phyloP scores from a whole-genome alignment of 1,284 basidiomycete species.

The Boletus subluridellus region DNA sequence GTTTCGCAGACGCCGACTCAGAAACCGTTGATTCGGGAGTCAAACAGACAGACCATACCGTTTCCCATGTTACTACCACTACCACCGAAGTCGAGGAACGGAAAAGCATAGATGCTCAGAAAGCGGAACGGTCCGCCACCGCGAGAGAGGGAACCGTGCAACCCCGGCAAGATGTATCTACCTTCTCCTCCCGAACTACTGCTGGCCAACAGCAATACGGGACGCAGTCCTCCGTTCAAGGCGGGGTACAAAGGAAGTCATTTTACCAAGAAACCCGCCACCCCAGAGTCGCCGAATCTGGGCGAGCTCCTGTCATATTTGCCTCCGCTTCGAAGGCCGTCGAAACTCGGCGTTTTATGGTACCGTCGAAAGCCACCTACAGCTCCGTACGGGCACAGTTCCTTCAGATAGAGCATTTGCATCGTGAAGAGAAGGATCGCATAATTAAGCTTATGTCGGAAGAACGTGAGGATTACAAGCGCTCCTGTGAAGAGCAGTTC shows the following conservation, averaged over 20 bases:
- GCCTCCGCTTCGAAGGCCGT: background rate
- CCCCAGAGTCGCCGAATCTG: background rate
- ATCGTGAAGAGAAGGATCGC: slow-evolving; percentile 8
- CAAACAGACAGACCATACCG: too few species aligned
- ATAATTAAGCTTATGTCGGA: background rate
- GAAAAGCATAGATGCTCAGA: too few species aligned
- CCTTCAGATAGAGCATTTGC: background rate
- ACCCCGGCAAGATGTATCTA: too few species aligned
- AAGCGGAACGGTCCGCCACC: too few species aligned
- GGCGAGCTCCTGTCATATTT: background rate
- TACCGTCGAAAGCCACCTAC: too few species aligned
- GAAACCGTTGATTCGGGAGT: too few species aligned
- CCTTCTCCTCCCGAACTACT: background rate
- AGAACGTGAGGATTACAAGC: background rate
- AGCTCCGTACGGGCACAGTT: background rate
- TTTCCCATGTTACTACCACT: too few species aligned
- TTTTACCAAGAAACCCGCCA: background rate
- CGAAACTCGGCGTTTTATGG: background rate
- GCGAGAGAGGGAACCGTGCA: too few species aligned
- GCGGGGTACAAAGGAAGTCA: background rate
- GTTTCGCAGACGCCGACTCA: too few species aligned
- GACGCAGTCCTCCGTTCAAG: background rate
- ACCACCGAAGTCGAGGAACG: too few species aligned
- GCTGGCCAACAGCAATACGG: background rate
- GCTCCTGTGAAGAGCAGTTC: background rate